Percentiles rank a stretch among this genome's conserved stretches.
Conservation (phyloP, 257 asterid species). For the Solanum habrochaites region DNA sequence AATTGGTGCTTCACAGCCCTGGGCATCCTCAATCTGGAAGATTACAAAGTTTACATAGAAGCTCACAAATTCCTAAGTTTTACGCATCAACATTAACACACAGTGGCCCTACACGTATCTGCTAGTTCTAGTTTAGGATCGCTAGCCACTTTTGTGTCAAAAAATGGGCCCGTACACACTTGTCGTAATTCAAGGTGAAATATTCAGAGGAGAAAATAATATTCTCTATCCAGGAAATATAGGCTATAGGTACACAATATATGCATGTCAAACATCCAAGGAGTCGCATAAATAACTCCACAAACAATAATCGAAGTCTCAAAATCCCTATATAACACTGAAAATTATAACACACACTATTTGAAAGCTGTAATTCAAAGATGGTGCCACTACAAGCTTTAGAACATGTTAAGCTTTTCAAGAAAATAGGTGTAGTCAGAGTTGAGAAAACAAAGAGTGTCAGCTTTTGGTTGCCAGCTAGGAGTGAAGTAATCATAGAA, state of each 20-base stretch:
- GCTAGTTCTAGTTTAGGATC: not conserved
- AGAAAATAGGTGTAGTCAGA: not conserved
- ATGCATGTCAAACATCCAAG: not conserved
- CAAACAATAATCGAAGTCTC: not conserved
- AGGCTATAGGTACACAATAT: not conserved
- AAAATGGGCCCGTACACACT: not conserved
- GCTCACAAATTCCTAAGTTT: not conserved
- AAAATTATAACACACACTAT: not conserved
- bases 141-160: not conserved
- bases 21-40: constrained; percentile 90
- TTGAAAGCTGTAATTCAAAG: not conserved
- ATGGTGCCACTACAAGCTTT: not conserved
- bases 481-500: not conserved
- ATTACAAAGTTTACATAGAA: not conserved
- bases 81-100: not conserved
- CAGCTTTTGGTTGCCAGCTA: not conserved
- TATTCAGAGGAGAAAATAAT: not conserved
- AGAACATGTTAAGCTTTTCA: not conserved
- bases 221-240: not conserved
- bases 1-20: constrained; percentile 97
- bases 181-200: not conserved
- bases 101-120: not conserved
- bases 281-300: not conserved
- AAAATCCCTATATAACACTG: not conserved
- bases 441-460: not conserved